phyloP scores from a whole-genome alignment of 2,329 filamentous ascomycete genomes.

The Arthrobotrys musiformis region DNA sequence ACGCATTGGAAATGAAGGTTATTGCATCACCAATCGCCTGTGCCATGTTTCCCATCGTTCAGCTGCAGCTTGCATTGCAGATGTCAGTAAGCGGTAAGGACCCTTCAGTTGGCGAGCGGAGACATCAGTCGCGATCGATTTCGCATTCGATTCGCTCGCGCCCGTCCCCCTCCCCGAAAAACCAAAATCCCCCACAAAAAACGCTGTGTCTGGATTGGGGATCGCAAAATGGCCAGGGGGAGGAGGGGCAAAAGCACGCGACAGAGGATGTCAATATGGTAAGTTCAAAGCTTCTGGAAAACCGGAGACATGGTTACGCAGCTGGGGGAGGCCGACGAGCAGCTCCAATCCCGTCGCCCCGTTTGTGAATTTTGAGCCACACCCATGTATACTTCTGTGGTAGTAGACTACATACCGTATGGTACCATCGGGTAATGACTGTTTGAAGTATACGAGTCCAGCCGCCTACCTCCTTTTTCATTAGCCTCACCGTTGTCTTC shows the following conservation, averaged over 20 bases:
- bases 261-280: conserved; percentile 5
- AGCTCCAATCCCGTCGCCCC: conserved; percentile 16
- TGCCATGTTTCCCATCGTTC: background rate
- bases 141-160: background rate
- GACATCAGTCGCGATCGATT: background rate
- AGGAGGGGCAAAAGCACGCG: conserved; percentile 13
- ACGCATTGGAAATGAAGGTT: conserved; percentile 1
- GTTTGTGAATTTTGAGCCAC: conserved; percentile 39
- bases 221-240: too few species aligned
- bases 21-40: conserved; percentile 40
- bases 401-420: too few species aligned
- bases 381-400: too few species aligned
- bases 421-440: conserved; percentile 33
- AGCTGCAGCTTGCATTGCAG: conserved; percentile 18
- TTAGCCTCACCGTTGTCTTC: conserved; percentile 32
- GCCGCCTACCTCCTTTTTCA: conserved; percentile 45
- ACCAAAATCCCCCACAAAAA: background rate
- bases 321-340: background rate
- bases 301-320: conserved; percentile 12
- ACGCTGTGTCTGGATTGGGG: background rate
- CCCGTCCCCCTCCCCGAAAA: too few species aligned
- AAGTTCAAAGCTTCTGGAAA: background rate
- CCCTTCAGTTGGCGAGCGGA: conserved; percentile 15
- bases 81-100: background rate
- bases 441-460: conserved; percentile 51